Conservation (phyloP, 2,329 filamentous ascomycete species). For the Penicillium sp. region DNA sequence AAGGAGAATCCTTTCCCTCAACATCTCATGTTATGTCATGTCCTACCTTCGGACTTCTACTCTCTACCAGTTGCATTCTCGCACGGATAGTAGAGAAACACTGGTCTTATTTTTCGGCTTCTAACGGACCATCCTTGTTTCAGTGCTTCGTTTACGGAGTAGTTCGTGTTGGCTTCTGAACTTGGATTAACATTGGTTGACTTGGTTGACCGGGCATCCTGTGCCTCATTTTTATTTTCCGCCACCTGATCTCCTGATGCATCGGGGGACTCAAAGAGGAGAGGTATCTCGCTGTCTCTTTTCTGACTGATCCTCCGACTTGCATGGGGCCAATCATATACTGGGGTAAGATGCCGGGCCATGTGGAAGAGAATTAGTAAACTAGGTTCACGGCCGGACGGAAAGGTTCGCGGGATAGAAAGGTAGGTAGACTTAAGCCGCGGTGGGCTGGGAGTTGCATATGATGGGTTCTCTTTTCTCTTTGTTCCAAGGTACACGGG, state of each 20-base stretch:
- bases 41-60: conserved; percentile 18
- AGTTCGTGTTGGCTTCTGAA: not conserved
- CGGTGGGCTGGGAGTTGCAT: conserved; percentile 6
- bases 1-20: conserved; percentile 20
- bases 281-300: not conserved
- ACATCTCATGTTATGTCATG: conserved; percentile 25
- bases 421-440: conserved; percentile 17
- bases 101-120: not conserved
- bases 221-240: conserved; percentile 6
- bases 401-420: conserved; percentile 20
- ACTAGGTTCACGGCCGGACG: conserved; percentile 23
- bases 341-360: not conserved
- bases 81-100: conserved; percentile 5
- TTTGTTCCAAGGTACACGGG: conserved; percentile 7
- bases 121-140: conserved; percentile 11
- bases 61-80: conserved; percentile 1
- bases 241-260: conserved; percentile 21
- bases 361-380: conserved; percentile 6
- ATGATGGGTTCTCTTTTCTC: conserved; percentile 8
- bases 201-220: conserved; percentile 21
- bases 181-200: conserved; percentile 16
- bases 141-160: conserved; percentile 4
- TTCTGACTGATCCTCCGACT: conserved; percentile 14
- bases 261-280: conserved; percentile 13
- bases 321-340: conserved; percentile 3